A percentile compares a stretch with the other conserved stretches of the same genome.
phyloP scores from a whole-genome alignment of 2,329 filamentous ascomycete genomes.

The Colletotrichum higginsianum region DNA sequence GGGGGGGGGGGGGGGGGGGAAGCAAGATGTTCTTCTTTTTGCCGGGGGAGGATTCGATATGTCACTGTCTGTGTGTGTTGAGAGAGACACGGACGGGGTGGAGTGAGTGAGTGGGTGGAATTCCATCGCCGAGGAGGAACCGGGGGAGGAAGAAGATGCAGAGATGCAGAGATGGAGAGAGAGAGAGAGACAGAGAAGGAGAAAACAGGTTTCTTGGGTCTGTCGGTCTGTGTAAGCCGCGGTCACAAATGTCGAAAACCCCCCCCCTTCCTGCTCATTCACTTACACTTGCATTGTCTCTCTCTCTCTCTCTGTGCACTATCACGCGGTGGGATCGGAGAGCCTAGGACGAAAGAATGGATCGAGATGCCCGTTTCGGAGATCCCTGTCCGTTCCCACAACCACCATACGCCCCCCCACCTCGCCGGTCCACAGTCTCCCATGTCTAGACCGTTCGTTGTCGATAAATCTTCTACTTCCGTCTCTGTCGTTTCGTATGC shows the following conservation, averaged over 20 bases:
- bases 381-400: no score
- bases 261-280: not conserved
- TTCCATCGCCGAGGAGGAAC: not conserved
- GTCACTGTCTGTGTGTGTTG: conserved; percentile 7
- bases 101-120: not conserved
- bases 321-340: not conserved
- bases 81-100: not conserved
- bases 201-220: conserved; percentile 19
- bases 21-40: not conserved
- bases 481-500: not conserved
- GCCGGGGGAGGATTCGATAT: not conserved
- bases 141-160: conserved; percentile 1
- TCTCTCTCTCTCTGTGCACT: not conserved
- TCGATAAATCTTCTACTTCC: not conserved
- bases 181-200: no score
- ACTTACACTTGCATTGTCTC: not conserved
- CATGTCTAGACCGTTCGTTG: conserved; percentile 35
- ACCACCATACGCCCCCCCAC: conserved; percentile 13
- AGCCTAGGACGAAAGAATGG: not conserved
- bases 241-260: conserved; percentile 21
- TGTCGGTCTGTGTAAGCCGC: not conserved
- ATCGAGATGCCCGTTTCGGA: conserved; percentile 41
- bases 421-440: conserved; percentile 24
- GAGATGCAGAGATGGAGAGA: no score
- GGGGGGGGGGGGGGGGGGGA: not conserved